Conservation (phyloP, 331 rosid species). For the Malus hybrid region DNA sequence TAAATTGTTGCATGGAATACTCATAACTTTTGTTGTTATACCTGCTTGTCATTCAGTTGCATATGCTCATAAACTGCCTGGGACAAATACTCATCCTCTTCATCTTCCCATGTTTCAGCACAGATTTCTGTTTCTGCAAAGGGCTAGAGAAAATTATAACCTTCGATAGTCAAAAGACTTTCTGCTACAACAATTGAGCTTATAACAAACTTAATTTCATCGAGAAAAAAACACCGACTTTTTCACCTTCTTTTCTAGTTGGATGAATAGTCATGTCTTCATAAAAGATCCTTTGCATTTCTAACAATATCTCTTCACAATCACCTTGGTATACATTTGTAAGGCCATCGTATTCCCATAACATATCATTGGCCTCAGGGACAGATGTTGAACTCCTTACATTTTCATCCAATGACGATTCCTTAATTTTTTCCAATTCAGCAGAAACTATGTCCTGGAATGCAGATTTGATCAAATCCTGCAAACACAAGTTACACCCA, state of each 20-base stretch:
- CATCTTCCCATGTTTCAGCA: conserved; percentile 64
- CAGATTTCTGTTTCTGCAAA: conserved; percentile 34
- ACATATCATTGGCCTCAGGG: conserved; percentile 21
- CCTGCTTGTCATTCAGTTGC: conserved; percentile 63
- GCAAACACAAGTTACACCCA: conserved; percentile 3
- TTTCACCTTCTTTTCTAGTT: conserved; percentile 37
- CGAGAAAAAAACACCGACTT: background rate
- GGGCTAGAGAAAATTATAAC: conserved; percentile 7
- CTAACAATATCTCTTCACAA: conserved; percentile 59
- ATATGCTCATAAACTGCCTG: conserved; percentile 63
- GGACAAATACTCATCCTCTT: conserved; percentile 74
- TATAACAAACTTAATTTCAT: background rate
- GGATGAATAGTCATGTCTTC: conserved; percentile 45
- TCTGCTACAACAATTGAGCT: background rate
- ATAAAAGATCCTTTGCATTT: conserved; percentile 80
- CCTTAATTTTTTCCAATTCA: conserved; percentile 59
- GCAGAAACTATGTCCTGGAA: conserved; percentile 55
- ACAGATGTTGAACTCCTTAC: conserved; percentile 2
- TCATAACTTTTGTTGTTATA: conserved; percentile 5
- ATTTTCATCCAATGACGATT: conserved; percentile 16
- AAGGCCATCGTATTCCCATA: conserved; percentile 70
- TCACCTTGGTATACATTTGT: conserved; percentile 44
- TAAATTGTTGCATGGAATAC: background rate
- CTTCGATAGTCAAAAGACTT: background rate
- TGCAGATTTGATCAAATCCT: conserved; percentile 44